These are phyloP conservation scores for Dictyophora rubrovolvata DNA, from an alignment of 768 basidiomycete species.

Conservation along the genomic window DNA sequence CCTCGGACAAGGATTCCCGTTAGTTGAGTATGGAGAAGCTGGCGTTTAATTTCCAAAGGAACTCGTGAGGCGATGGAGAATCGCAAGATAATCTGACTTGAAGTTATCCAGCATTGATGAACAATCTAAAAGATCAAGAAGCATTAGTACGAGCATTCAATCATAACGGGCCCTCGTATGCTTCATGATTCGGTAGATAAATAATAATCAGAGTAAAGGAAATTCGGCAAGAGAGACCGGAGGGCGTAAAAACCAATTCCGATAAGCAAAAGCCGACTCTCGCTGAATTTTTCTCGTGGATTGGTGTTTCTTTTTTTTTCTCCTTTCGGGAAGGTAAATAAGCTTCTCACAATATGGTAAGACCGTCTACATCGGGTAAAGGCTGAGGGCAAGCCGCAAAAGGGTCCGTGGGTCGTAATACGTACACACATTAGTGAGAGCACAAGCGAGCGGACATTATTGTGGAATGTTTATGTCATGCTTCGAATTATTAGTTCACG, in stretches of 20 bases:
- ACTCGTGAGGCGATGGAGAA: background rate
- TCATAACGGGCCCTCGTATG: too few species aligned
- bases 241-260: background rate
- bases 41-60: background rate
- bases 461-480: too few species aligned
- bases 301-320: background rate
- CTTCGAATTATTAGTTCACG: too few species aligned
- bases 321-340: background rate
- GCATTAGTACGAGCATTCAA: too few species aligned
- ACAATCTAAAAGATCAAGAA: too few species aligned
- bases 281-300: background rate
- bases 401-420: background rate
- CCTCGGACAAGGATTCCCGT: background rate
- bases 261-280: background rate
- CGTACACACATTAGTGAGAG: too few species aligned
- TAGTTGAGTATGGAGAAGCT: background rate
- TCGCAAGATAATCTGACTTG: background rate
- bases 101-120: too few species aligned
- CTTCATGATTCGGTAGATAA: too few species aligned
- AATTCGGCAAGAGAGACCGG: background rate
- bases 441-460: too few species aligned
- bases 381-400: background rate
- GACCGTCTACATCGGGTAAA: background rate
- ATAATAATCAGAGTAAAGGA: background rate
- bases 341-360: background rate